phyloP scores from a whole-genome alignment of 116 monocot species.

The Phalaenopsis hybrid region DNA sequence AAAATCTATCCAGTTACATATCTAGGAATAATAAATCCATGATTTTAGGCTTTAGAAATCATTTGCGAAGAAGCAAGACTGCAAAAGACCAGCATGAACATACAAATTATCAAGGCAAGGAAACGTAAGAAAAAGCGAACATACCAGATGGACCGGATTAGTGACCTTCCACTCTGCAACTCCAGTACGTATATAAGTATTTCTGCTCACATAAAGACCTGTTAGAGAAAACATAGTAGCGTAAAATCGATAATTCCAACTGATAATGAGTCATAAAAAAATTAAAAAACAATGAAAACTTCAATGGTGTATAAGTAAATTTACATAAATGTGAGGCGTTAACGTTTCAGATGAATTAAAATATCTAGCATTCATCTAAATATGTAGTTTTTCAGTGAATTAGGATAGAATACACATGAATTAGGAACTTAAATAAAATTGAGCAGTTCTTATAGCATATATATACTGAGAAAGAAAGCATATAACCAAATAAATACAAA shows the following conservation, averaged over 20 bases:
- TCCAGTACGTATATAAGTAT: slow-evolving; percentile 85
- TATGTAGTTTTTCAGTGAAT: too few relatives aligned
- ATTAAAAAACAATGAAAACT: background rate
- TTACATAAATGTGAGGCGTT: background rate
- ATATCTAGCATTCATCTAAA: background rate
- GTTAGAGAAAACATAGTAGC: background rate
- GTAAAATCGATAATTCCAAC: slow-evolving; percentile 2
- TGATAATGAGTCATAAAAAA: background rate
- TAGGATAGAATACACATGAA: background rate
- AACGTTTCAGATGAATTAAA: background rate
- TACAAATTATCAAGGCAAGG: background rate
- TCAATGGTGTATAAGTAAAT: background rate
- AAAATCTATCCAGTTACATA: background rate
- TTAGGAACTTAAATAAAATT: background rate
- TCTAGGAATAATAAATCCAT: background rate
- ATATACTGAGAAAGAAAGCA: background rate
- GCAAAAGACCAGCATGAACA: background rate
- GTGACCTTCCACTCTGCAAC: slow-evolving; percentile 78
- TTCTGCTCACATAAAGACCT: slow-evolving; percentile 96
- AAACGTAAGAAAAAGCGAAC: slow-evolving; percentile 3
- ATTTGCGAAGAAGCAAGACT: background rate
- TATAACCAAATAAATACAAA: background rate
- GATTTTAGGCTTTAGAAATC: background rate
- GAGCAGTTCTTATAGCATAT: background rate
- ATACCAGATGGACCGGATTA: slow-evolving; percentile 93